Base-by-base conservation (phyloP, 2,329 filamentous ascomycete genomes). In the Neurospora crassa region DNA sequence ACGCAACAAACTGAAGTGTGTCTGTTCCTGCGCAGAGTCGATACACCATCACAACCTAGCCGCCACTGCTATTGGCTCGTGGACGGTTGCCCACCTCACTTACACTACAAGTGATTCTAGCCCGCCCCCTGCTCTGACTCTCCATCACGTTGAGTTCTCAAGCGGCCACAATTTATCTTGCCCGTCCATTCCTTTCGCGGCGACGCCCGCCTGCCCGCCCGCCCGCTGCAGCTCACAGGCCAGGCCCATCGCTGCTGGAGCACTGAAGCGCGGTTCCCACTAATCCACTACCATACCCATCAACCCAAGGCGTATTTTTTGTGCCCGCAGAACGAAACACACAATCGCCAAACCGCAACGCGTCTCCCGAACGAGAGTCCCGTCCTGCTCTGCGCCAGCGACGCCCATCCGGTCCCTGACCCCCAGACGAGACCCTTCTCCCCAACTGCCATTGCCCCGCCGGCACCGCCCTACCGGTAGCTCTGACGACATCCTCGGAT, bases 401-500 rank as follows among this genome's bases (percentile, higher is more conserved):
- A 67, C 40, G 70, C 37, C 70, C 53, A 63, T 63, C 53, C 53
- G 53, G 53, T 63, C 53, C 53, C 53, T 63, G 53, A 63, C 53
- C 53, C 53, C 53, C 53, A 63, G 53, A 63, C 53, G 16, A 63
- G 53, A 63, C 70, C 69, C 53, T 69, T 70, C 71, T 45, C 43
- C 69, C 69, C 72, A 70, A 70, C 69, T 68, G 69, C 73, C 72
- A 74, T 74, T 74, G 73, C 70, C 63, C 63, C 70, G 68, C 69
- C 70, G 72, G 71, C 73, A 72, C 53, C 41, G 69, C 68, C 67
- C 71, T 68, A 24, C 67, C 37, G 63, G 53, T 18, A 67, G 63
- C 63, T 37, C 16, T 24, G 16, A n/a, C 20, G 40, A 53, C 68
- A 37, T 68, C 47, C 34, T 37, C 40, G 63, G 14, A 71, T 71